These are phyloP conservation scores for Blastocystis sp. DNA, from an alignment of 352 stramenopile genomes.

Conservation along the genomic window DNA sequence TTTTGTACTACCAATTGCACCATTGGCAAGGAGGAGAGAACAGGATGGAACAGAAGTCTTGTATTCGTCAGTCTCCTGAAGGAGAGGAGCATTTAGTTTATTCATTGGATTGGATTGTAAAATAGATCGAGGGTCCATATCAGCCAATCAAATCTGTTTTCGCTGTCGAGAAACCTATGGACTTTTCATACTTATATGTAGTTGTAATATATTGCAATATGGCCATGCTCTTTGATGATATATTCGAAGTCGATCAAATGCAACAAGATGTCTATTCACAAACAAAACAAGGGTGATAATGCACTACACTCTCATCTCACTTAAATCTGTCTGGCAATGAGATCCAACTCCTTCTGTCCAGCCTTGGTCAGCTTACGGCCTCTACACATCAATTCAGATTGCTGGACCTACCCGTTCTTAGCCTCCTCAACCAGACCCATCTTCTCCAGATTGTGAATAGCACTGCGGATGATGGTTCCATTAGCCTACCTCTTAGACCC, in stretches of 20 bases:
- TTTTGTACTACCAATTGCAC: background rate
- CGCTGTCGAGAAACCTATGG: background rate
- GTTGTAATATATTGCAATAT: too few relatives aligned
- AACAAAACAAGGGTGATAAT: slow-evolving; percentile 7
- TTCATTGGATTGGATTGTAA: background rate
- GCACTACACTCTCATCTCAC: slow-evolving; percentile 34
- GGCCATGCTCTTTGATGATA: too few relatives aligned
- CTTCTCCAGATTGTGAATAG: slow-evolving; percentile 59
- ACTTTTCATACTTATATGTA: background rate
- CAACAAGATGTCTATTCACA: too few relatives aligned
- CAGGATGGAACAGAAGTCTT: slow-evolving; percentile 37
- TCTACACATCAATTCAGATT: background rate
- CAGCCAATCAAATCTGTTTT: background rate
- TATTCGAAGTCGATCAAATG: background rate
- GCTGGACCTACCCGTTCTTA: background rate
- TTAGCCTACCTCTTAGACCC: slow-evolving; percentile 17
- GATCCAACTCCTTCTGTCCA: slow-evolving; percentile 59
- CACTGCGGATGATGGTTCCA: slow-evolving; percentile 28
- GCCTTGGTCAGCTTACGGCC: slow-evolving; percentile 50
- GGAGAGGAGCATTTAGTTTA: background rate
- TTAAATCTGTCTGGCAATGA: slow-evolving; percentile 50
- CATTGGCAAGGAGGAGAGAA: slow-evolving; percentile 42
- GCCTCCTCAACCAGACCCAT: slow-evolving; percentile 40
- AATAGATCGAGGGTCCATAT: background rate
- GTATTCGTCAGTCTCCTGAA: slow-evolving; percentile 14